These are phyloP conservation scores for Cetradonia linearis DNA, from an alignment of 495 filamentous ascomycete genomes.

Conservation along the genomic window DNA sequence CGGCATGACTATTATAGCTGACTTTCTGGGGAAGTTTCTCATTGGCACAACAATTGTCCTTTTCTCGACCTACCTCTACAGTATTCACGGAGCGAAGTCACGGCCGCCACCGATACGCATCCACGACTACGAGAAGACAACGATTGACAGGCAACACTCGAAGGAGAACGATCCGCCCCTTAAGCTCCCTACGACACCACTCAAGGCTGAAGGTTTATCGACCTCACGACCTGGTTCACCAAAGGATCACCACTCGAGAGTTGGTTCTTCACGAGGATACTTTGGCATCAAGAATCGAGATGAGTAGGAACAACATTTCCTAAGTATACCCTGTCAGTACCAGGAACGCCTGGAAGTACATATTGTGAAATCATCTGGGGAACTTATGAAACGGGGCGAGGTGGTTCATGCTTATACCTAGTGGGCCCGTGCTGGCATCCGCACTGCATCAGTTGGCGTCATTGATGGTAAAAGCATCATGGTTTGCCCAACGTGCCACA, in stretches of 20 bases:
- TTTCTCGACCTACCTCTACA: conserved; percentile 77
- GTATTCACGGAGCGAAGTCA: conserved; percentile 36
- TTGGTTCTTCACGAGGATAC: conserved; percentile 29
- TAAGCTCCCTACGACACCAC: conserved; percentile 41
- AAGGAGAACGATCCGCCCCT: conserved; percentile 38
- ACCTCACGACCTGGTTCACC: conserved; percentile 61
- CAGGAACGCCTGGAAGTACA: conserved; percentile 4
- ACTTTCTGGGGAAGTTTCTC: conserved; percentile 52
- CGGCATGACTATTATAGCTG: conserved; percentile 18
- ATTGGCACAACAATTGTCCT: conserved; percentile 69
- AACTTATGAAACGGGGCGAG: background rate
- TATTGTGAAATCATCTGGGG: background rate
- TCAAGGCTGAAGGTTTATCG: conserved; percentile 46
- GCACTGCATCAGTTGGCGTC: background rate
- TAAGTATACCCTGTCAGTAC: conserved; percentile 7
- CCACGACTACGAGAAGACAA: conserved; percentile 65
- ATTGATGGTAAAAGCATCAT: background rate
- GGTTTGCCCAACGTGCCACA: background rate
- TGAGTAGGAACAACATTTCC: conserved; percentile 9
- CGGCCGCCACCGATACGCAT: conserved; percentile 69
- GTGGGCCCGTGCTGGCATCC: background rate
- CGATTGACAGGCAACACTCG: conserved; percentile 35
- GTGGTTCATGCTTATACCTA: background rate
- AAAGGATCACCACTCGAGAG: conserved; percentile 40
- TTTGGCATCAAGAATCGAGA: conserved; percentile 23